These are phyloP conservation scores for Starmerella gropengiesseri DNA, from an alignment of 805 yeast species.

Conservation along the genomic window DNA sequence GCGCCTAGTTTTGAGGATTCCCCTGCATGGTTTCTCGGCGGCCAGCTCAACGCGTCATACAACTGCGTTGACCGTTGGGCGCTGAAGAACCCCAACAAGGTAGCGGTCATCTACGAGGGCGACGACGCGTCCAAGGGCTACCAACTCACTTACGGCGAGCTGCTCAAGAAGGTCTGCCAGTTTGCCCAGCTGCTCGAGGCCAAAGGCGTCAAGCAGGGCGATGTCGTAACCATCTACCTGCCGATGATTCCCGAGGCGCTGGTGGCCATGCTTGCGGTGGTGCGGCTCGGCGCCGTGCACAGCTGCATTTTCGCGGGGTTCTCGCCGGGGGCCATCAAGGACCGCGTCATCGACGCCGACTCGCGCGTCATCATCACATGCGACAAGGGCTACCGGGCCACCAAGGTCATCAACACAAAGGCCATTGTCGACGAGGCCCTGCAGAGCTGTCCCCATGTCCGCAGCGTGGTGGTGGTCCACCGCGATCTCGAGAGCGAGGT, in stretches of 20 bases:
- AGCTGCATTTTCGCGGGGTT: conserved; percentile 96
- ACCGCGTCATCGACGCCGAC: conserved; percentile 80
- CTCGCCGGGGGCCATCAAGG: conserved; percentile 82
- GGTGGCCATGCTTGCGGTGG: conserved; percentile 85
- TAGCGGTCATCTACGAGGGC: conserved; percentile 70
- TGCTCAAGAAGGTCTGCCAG: conserved; percentile 71
- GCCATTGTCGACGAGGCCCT: conserved; percentile 93
- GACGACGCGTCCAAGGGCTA: conserved; percentile 72
- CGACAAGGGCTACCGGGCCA: conserved; percentile 89
- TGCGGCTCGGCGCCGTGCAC: conserved; percentile 90
- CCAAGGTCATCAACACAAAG: conserved; percentile 77
- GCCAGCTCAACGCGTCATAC: conserved; percentile 84
- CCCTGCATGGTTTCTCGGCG: conserved; percentile 86
- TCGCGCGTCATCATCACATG: conserved; percentile 82
- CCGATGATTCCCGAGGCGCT: conserved; percentile 98
- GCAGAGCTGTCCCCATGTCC: conserved; percentile 54
- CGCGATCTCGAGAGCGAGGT: conserved; percentile 42
- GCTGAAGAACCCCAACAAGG: conserved; percentile 67
- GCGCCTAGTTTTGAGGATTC: conserved; percentile 26
- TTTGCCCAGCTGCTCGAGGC: conserved; percentile 73
- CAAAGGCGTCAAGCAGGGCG: conserved; percentile 89
- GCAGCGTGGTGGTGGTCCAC: conserved; percentile 75
- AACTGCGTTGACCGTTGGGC: conserved; percentile 97
- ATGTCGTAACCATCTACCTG: conserved; percentile 87
- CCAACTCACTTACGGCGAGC: conserved; percentile 72